These are phyloP conservation scores for Chaetomium fimeti DNA, from an alignment of 495 filamentous ascomycete species.

Conservation along the genomic window DNA sequence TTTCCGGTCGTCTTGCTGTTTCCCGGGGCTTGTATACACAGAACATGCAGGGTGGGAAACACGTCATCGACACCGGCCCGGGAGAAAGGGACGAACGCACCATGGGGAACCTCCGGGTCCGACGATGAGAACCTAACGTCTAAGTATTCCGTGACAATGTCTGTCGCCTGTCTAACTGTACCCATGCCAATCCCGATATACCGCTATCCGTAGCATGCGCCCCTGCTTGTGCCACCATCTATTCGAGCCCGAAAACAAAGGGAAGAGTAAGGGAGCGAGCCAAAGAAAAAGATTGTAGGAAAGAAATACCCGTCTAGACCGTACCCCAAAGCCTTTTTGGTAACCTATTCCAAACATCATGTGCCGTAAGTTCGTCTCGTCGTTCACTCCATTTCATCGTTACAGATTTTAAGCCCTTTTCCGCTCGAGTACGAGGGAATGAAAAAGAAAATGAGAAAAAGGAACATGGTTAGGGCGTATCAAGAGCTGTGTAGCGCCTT, in stretches of 20 bases:
- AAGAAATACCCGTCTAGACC: background rate
- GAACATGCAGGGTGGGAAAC: background rate
- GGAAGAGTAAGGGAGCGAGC: background rate
- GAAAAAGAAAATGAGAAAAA: background rate
- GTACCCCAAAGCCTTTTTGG: background rate
- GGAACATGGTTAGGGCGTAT: slow-evolving; percentile 4
- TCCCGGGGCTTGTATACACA: background rate
- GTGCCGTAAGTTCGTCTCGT: background rate
- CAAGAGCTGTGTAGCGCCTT: slow-evolving; percentile 62
- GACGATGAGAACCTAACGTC: slow-evolving; percentile 2
- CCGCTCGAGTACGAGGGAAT: background rate
- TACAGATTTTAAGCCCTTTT: slow-evolving; percentile 1
- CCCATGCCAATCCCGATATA: too few relatives aligned
- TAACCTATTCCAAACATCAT: background rate
- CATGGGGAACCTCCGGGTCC: background rate
- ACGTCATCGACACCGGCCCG: slow-evolving; percentile 6
- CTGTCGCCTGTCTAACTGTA: background rate
- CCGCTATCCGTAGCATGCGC: background rate
- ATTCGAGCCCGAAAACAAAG: background rate
- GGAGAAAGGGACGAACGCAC: background rate
- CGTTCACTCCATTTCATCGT: background rate
- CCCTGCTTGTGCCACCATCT: slow-evolving; percentile 8
- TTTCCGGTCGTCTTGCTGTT: background rate
- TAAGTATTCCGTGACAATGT: background rate
- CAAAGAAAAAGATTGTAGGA: background rate